These are phyloP conservation scores for Skeletonema grethae DNA, from an alignment of 108 stramenopile species.

Conservation along the genomic window DNA sequence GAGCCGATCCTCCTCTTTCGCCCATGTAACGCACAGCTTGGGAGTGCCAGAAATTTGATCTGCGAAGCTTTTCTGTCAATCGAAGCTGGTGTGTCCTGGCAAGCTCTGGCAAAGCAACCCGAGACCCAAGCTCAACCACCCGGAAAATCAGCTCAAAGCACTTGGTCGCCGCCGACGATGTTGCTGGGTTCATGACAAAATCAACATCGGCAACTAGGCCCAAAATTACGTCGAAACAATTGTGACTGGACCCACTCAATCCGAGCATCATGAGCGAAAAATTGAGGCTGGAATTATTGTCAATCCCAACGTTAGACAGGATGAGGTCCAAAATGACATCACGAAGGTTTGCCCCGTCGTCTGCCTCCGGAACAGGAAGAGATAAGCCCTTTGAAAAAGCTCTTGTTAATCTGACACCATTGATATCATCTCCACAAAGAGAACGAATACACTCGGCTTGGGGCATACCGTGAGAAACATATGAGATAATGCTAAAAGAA, in stretches of 20 bases:
- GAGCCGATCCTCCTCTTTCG: constrained; percentile 18
- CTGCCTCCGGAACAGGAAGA: constrained; percentile 28
- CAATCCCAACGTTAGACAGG: constrained; percentile 32
- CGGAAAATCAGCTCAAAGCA: constrained; percentile 72
- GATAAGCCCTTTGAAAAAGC: constrained; percentile 57
- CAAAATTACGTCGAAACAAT: constrained; percentile 68
- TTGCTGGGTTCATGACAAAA: constrained; percentile 43
- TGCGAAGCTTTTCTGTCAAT: constrained; percentile 29
- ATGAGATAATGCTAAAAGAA: constrained; percentile 42
- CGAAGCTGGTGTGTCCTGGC: constrained; percentile 11
- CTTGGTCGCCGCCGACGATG: constrained; percentile 53
- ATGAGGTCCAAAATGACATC: constrained; percentile 43
- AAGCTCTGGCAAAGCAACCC: constrained; percentile 6
- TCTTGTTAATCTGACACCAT: constrained; percentile 23
- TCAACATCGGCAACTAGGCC: constrained; percentile 46
- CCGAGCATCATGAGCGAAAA: constrained; percentile 40
- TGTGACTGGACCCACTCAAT: constrained; percentile 29
- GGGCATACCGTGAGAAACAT: constrained; percentile 39
- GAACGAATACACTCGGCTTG: constrained; percentile 23
- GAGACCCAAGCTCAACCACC: constrained; percentile 39
- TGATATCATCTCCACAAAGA: constrained; percentile 33
- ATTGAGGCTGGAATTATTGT: constrained; percentile 17
- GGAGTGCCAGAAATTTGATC: constrained; percentile 38
- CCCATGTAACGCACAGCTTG: constrained; percentile 39
- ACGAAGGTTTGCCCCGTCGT: constrained; percentile 30